Conservation (phyloP, 495 filamentous ascomycete genomes). For the Trichoderma asperelloides region DNA sequence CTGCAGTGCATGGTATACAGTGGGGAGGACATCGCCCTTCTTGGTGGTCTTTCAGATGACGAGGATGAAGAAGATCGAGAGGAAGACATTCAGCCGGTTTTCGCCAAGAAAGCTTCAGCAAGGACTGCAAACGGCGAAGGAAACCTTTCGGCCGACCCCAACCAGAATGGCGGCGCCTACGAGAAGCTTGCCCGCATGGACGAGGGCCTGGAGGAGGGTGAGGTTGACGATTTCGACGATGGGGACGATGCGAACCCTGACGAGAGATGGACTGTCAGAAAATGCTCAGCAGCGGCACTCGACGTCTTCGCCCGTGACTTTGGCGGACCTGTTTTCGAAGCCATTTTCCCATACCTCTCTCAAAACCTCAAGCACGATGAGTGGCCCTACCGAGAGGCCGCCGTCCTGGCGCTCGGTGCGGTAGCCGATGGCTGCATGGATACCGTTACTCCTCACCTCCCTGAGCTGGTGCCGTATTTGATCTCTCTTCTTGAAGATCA, state of each 20-base stretch:
- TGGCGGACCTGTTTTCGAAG: slow-evolving; percentile 76
- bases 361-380: slow-evolving; percentile 80
- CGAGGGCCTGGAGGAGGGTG: slow-evolving; percentile 81
- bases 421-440: slow-evolving; percentile 93
- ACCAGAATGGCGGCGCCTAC: slow-evolving; percentile 38
- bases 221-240: slow-evolving; percentile 70
- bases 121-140: slow-evolving; percentile 43
- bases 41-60: slow-evolving; percentile 79
- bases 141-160: slow-evolving; percentile 42
- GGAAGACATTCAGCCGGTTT: slow-evolving; percentile 87
- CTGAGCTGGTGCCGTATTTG: slow-evolving; percentile 83
- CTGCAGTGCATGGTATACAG: slow-evolving; percentile 95
- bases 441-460: slow-evolving; percentile 81
- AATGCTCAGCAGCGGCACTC: slow-evolving; percentile 93
- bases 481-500: slow-evolving; percentile 75
- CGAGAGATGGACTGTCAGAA: slow-evolving; percentile 90
- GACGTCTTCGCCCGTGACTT: slow-evolving; percentile 92
- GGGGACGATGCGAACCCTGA: slow-evolving; percentile 74
- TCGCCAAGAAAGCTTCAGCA: slow-evolving; percentile 60
- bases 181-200: slow-evolving; percentile 46
- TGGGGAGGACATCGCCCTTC: slow-evolving; percentile 78
- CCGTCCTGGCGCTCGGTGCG: slow-evolving; percentile 88
- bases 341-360: slow-evolving; percentile 85
- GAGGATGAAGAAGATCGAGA: slow-evolving; percentile 84
- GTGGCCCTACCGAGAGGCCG: slow-evolving; percentile 90